These are phyloP conservation scores for Tolypocladium pustulatum DNA, from an alignment of 2,329 filamentous ascomycete species.

Conservation along the genomic window DNA sequence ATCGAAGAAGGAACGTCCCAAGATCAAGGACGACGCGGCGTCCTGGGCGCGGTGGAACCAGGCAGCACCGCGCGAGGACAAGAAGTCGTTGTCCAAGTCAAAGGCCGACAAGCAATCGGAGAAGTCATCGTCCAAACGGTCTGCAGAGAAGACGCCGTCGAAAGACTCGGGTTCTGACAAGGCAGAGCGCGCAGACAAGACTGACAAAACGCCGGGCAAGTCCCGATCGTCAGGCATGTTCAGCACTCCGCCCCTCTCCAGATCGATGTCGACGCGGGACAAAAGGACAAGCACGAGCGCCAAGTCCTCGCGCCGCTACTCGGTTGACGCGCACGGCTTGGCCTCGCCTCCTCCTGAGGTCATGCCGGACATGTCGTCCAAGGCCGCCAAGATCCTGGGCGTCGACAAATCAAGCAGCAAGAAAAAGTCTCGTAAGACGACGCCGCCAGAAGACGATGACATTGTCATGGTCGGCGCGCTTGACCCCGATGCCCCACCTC, in stretches of 20 bases:
- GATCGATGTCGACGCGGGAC: conserved; percentile 59
- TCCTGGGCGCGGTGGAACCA: conserved; percentile 71
- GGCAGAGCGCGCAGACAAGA: conserved; percentile 37
- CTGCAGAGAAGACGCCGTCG: conserved; percentile 45
- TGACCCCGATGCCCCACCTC: conserved; percentile 23
- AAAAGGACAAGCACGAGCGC: conserved; percentile 45
- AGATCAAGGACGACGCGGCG: conserved; percentile 59
- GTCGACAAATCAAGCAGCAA: conserved; percentile 30
- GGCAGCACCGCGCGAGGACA: conserved; percentile 33
- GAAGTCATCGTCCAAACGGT: conserved; percentile 42
- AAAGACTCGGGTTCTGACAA: conserved; percentile 69
- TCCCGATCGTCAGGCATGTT: conserved; percentile 54
- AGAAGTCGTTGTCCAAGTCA: conserved; percentile 50
- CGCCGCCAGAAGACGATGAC: conserved; percentile 35
- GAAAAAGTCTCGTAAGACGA: conserved; percentile 33
- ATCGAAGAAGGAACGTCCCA: conserved; percentile 65
- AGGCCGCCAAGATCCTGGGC: conserved; percentile 71
- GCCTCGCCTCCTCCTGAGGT: conserved; percentile 66
- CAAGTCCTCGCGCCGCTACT: conserved; percentile 59
- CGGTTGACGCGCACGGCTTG: conserved; percentile 55
- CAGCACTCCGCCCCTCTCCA: conserved; percentile 54
- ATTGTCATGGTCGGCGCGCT: conserved; percentile 34
- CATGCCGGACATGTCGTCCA: conserved; percentile 53
- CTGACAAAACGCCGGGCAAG: conserved; percentile 38
- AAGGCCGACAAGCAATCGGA: conserved; percentile 55